Conservation (phyloP, 768 basidiomycete genomes). For the Phanerochaete sordida region DNA sequence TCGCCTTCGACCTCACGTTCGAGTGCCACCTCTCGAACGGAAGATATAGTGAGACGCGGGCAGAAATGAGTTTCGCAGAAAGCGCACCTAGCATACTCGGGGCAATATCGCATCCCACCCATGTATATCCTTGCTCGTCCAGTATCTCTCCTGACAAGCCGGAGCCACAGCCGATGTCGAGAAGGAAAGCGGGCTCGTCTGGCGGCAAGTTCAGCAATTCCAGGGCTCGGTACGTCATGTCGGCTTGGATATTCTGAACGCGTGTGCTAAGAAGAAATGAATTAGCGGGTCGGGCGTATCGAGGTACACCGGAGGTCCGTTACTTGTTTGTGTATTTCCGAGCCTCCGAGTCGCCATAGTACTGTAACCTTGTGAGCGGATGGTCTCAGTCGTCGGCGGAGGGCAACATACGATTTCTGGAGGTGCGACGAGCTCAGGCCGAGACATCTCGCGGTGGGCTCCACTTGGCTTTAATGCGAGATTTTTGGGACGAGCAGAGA, state of each 20-base stretch:
- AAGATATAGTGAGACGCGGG: neutral
- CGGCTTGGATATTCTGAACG: conserved; percentile 93
- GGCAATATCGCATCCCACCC: conserved; percentile 93
- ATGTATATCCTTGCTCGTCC: conserved; percentile 89
- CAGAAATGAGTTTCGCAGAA: neutral
- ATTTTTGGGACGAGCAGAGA: neutral
- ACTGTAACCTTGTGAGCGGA: conserved; percentile 44
- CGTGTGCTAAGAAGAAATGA: conserved; percentile 60
- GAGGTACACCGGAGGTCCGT: neutral
- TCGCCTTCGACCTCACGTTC: conserved; percentile 96
- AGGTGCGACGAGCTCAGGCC: conserved; percentile 60
- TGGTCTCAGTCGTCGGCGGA: neutral
- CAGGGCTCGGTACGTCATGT: conserved; percentile 95
- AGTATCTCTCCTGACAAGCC: conserved; percentile 95
- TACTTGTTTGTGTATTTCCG: conserved; percentile 97
- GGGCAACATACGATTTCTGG: conserved; percentile 64
- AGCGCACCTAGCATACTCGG: conserved; percentile 93
- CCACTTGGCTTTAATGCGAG: neutral
- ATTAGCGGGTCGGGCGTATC: neutral
- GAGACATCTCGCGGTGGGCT: conserved; percentile 37
- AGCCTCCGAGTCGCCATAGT: conserved; percentile 94
- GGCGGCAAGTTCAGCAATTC: conserved; percentile 84
- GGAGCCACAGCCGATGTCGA: conserved; percentile 98
- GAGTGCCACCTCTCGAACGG: conserved; percentile 78
- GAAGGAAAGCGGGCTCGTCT: conserved; percentile 76